Evolutionary conservation across 2,329 filamentous ascomycete genomes (phyloP), one percentile per base, ranked within the genome.

Genomic region (Xylariomycetidae sp.): DNA sequence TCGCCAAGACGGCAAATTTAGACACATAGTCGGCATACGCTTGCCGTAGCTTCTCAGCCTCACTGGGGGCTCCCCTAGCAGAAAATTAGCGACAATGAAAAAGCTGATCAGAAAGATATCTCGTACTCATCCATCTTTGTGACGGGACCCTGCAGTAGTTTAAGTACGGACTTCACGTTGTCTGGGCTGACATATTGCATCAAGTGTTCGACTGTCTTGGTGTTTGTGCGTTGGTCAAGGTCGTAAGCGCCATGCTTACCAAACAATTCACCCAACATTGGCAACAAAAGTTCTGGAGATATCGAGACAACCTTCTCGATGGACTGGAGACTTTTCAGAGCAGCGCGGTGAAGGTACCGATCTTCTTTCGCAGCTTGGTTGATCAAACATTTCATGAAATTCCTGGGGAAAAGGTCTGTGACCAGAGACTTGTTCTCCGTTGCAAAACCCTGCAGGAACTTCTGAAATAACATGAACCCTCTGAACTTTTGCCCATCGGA

Each of bases 401-500:
- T 94, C 41, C 81, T 79, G 49, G 85, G 88, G 56, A 97, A 94
- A 1, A 95, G 67, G 7, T 61, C 69, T 43, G 58, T 70, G 33
- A 65, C 74, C 48, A 70, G 73, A 36, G 55, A 67, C 43, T 42
- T 58, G 43, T 58, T 75, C 54, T 50, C 67, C 19, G 68, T 33
- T 15, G 48, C 64, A 7, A 74, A 59, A 4, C 66, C 64, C 27
- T 72, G 64, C 4, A 96, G 63, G 48, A 88, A 77, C 51, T 83
- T 86, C 49, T 83, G 80, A 51, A 96, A 87, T 3, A 97, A 74
- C 50, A 89, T 79, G 61, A 97, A 90, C 0, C 92, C 92, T 59
- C 88, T 88, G 51, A 87, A 88, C 60, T 96, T 97, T 36, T 94
- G 84, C 48, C 89, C 87, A 27, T 89, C 80, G 2, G 88, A 94